phyloP scores from a whole-genome alignment of 768 basidiomycete genomes.

The Gloeostereum incarnatum region DNA sequence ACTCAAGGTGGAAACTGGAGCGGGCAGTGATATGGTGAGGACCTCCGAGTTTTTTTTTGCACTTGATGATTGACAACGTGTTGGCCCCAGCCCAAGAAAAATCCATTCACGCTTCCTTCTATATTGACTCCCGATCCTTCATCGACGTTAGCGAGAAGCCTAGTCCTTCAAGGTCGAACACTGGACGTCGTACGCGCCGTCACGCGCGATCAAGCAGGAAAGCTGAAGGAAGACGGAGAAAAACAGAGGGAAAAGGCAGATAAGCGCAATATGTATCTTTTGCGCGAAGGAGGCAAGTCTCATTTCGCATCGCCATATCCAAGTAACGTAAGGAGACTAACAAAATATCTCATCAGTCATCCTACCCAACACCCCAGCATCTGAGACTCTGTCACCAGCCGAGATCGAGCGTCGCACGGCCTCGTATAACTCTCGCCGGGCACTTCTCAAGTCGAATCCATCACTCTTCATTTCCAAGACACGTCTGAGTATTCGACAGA shows the following conservation, averaged over 20 bases:
- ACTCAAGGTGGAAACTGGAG: conserved; percentile 54
- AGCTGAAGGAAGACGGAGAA: conserved; percentile 84
- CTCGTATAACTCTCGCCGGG: conserved; percentile 79
- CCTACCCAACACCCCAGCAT: conserved; percentile 78
- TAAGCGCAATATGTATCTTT: conserved; percentile 91
- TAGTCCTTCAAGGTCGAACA: conserved; percentile 89
- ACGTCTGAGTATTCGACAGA: conserved; percentile 87
- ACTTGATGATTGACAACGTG: background rate
- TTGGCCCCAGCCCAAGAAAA: conserved; percentile 47
- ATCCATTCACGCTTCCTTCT: conserved; percentile 82
- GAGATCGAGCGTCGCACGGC: conserved; percentile 82
- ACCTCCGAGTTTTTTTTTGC: background rate
- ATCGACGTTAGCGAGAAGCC: conserved; percentile 64
- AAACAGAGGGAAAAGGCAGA: conserved; percentile 82
- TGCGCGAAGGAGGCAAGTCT: conserved; percentile 86
- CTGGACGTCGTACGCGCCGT: conserved; percentile 89
- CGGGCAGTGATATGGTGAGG: conserved; percentile 23
- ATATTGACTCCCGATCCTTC: conserved; percentile 94
- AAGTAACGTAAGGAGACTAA: no score
- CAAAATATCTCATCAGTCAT: conserved; percentile 49
- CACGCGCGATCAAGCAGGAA: conserved; percentile 79
- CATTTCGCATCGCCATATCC: background rate
- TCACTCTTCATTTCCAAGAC: conserved; percentile 92
- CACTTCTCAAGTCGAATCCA: conserved; percentile 84
- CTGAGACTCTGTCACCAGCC: conserved; percentile 53